phyloP scores from a whole-genome alignment of 176 grass and related monocot genomes.

The Phyllostachys edulis region DNA sequence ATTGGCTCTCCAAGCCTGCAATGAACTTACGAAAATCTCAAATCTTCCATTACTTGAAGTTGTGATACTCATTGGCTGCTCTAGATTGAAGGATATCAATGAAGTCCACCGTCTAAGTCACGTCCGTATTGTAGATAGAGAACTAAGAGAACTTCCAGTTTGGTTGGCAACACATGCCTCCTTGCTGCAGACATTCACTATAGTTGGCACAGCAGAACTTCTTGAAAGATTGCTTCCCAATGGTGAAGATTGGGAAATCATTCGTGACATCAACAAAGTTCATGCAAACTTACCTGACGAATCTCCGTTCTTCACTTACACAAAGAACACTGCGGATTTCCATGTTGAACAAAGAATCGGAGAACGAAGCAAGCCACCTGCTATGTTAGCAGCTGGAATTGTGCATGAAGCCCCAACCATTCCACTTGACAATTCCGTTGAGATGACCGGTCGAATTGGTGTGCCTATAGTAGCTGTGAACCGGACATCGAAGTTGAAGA shows the following conservation, averaged over 20 bases:
- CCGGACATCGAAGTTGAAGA: not conserved
- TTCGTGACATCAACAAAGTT: conserved; percentile 43
- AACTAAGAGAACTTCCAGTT: conserved; percentile 29
- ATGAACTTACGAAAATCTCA: conserved; percentile 40
- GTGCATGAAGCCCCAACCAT: not conserved
- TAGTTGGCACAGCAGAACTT: conserved; percentile 40
- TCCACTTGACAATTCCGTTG: conserved; percentile 11
- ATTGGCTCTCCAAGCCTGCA: conserved; percentile 34
- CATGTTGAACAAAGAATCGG: conserved; percentile 47
- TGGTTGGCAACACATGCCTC: conserved; percentile 36
- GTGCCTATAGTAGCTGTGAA: not conserved
- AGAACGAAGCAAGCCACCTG: conserved; percentile 3
- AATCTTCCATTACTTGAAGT: conserved; percentile 48
- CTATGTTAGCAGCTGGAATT: not conserved
- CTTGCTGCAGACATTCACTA: conserved; percentile 38
- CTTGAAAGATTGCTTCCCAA: conserved; percentile 45
- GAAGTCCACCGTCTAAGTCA: conserved; percentile 24
- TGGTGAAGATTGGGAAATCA: conserved; percentile 43
- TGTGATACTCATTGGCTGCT: conserved; percentile 33
- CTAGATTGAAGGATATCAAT: conserved; percentile 33
- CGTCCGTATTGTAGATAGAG: conserved; percentile 34
- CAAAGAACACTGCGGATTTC: conserved; percentile 39
- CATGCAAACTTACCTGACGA: conserved; percentile 46
- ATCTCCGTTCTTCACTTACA: conserved; percentile 56
- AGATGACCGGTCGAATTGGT: conserved; percentile 3